phyloP scores from a whole-genome alignment of 345 rosid species.

The Gossypium herbaceum region DNA sequence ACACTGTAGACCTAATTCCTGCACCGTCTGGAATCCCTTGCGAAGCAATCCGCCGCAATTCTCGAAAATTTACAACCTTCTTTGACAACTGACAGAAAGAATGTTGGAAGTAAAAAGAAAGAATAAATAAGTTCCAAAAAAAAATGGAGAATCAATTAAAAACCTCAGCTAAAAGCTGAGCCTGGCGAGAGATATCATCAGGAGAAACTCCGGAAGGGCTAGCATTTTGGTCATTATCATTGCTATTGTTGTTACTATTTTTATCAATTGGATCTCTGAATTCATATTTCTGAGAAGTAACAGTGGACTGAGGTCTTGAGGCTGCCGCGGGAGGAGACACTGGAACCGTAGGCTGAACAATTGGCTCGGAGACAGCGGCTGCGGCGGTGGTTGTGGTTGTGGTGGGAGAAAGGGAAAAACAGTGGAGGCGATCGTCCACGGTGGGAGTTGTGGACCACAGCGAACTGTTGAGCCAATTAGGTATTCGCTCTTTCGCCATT shows the following conservation, averaged over 20 bases:
- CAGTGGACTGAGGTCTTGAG: slow-evolving; percentile 29
- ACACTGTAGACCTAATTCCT: slow-evolving; percentile 77
- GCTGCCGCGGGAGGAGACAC: slow-evolving; percentile 35
- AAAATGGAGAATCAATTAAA: background rate
- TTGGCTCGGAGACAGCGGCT: slow-evolving; percentile 29
- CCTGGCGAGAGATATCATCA: slow-evolving; percentile 71
- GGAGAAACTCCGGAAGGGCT: slow-evolving; percentile 22
- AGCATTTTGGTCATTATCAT: background rate
- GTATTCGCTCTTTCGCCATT: slow-evolving; percentile 81
- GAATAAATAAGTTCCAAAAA: background rate
- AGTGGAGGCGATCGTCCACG: slow-evolving; percentile 37
- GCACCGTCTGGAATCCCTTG: slow-evolving; percentile 85
- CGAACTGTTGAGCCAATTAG: slow-evolving; percentile 97
- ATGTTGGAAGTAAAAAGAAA: background rate
- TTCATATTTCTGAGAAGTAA: slow-evolving; percentile 39
- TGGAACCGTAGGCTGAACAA: slow-evolving; percentile 31
- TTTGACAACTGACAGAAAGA: slow-evolving; percentile 50
- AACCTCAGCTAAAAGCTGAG: slow-evolving; percentile 82
- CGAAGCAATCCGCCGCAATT: slow-evolving; percentile 69
- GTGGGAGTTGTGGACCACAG: slow-evolving; percentile 63
- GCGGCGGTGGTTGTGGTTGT: slow-evolving; percentile 13
- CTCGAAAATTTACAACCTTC: slow-evolving; percentile 74
- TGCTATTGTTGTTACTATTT: slow-evolving; percentile 12
- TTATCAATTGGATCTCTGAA: slow-evolving; percentile 25
- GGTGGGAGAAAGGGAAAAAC: slow-evolving; percentile 23